A percentile compares a stretch with the other conserved stretches of the same genome.
Evolutionary conservation across 768 basidiomycete genomes (phyloP).

Genomic region (Pulveroboletus ravenelii): DNA sequence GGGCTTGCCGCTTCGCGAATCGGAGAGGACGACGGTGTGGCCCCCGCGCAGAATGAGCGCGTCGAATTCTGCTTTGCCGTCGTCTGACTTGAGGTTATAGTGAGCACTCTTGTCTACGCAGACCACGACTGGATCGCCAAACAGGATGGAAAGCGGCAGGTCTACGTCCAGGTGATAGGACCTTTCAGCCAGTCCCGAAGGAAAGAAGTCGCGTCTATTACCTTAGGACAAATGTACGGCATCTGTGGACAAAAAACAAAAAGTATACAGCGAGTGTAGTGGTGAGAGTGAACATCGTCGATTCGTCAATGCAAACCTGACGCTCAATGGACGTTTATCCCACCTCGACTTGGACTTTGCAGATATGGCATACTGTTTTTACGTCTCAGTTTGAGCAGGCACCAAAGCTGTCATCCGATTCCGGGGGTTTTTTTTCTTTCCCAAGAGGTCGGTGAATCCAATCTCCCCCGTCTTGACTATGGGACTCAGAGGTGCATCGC

Average conservation of each 20-base stretch:
- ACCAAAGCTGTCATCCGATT: too few relatives aligned
- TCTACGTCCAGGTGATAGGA: background rate
- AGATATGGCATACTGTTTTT: too few relatives aligned
- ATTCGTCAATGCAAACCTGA: too few relatives aligned
- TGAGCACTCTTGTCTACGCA: conserved; percentile 8
- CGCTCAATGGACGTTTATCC: too few relatives aligned
- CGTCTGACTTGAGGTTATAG: conserved; percentile 7
- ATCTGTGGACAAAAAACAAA: conserved; percentile 2
- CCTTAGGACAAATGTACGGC: conserved; percentile 3
- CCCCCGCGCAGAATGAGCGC: conserved; percentile 8
- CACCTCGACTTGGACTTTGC: too few relatives aligned
- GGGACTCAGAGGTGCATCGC: too few relatives aligned
- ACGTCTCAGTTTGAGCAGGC: too few relatives aligned
- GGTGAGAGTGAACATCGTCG: background rate
- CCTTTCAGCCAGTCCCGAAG: too few relatives aligned
- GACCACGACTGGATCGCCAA: background rate
- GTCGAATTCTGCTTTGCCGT: conserved; percentile 10
- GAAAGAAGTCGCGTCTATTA: background rate
- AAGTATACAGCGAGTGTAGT: background rate
- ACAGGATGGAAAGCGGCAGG: conserved; percentile 5
- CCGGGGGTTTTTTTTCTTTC: too few relatives aligned
- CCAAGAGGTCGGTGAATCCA: too few relatives aligned
- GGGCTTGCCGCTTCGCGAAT: conserved; percentile 6
- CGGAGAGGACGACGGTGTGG: conserved; percentile 4
- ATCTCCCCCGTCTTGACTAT: too few relatives aligned